Base-by-base conservation (phyloP, 2,329 filamentous ascomycete genomes). In the Penicillium hesseltinei region DNA sequence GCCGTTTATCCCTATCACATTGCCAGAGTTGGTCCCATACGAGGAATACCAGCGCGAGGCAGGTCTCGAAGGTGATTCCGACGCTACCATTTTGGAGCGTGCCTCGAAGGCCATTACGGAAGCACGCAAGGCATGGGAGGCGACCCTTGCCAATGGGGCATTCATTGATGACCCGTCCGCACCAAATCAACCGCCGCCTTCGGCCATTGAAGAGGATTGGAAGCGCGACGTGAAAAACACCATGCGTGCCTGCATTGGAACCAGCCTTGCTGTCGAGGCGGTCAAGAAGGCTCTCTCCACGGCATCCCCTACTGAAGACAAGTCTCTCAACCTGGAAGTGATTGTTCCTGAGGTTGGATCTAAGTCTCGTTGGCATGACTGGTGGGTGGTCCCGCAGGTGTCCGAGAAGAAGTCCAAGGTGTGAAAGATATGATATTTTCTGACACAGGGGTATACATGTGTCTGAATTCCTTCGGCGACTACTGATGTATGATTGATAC, bases 211-310 rank as follows among this genome's bases (percentile, higher is more conserved):
- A 64, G 82, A 82, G 11, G 81, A 84, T 54, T 92, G 88, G 88
- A 70, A 81, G 19, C 77, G 76, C 23, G 80, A 84, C 23, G 77
- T 83, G 11, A 88, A 85, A 70, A 81, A 83, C 59, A 82, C 81
- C 10, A 78, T 89, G 66, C 86, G 85, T 66, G 84, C 88, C n/a
- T 88, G 86, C 63, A 91, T 92, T 59, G 85, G 85, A 9, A 81
- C 87, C 0, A 85, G 84, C 6, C 82, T 92, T 61, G 84, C 86
- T 0, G 81, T 90, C 43, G 80, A 81, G 25, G 80, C 79, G 1
- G 71, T 89, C 47, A 82, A 81, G 66, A 88, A 85, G 70, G 81
- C 81, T 2, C 65, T 88, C 9, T 25, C 50, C 15, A 74, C 77
- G 10, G 48, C 53, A 17, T 31, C 50, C 3, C 29, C 56, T 2